phyloP scores from a whole-genome alignment of 495 filamentous ascomycete genomes.

The Cudoniella acicularis region DNA sequence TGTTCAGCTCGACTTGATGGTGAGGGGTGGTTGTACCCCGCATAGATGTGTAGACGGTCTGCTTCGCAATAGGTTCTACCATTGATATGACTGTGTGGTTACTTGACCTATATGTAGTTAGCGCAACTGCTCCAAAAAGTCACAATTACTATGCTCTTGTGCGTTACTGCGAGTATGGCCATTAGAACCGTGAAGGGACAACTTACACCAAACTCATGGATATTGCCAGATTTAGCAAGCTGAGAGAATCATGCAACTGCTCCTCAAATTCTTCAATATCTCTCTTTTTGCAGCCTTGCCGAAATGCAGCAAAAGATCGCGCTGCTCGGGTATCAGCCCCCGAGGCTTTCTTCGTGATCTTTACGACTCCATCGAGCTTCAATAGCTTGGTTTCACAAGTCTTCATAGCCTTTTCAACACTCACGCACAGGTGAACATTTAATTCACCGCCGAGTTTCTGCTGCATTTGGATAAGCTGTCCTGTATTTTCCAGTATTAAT shows the following conservation, averaged over 20 bases:
- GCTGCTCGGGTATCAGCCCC: not conserved
- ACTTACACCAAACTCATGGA: no score
- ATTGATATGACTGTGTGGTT: no score
- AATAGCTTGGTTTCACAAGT: not conserved
- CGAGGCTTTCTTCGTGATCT: not conserved
- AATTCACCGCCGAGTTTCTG: not conserved
- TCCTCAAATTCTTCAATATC: constrained; percentile 12
- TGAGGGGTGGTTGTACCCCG: no score
- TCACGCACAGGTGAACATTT: not conserved
- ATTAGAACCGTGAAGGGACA: no score
- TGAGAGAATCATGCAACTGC: constrained; percentile 3
- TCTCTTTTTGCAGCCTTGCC: constrained; percentile 1
- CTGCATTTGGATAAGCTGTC: not conserved
- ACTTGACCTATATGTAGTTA: no score
- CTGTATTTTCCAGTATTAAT: constrained; percentile 22
- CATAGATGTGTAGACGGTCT: no score
- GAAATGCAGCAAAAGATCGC: not conserved
- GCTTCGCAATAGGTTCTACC: no score
- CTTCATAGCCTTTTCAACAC: not conserved
- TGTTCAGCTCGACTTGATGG: no score
- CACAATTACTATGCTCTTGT: no score
- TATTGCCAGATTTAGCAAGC: constrained; percentile 3
- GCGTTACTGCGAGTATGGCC: no score
- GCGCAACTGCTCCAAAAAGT: no score
- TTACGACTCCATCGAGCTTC: not conserved